Evolutionary conservation across 768 basidiomycete species (phyloP), one percentile per base, ranked within the genome.

Genomic region (Pleurotus cornucopiae): DNA sequence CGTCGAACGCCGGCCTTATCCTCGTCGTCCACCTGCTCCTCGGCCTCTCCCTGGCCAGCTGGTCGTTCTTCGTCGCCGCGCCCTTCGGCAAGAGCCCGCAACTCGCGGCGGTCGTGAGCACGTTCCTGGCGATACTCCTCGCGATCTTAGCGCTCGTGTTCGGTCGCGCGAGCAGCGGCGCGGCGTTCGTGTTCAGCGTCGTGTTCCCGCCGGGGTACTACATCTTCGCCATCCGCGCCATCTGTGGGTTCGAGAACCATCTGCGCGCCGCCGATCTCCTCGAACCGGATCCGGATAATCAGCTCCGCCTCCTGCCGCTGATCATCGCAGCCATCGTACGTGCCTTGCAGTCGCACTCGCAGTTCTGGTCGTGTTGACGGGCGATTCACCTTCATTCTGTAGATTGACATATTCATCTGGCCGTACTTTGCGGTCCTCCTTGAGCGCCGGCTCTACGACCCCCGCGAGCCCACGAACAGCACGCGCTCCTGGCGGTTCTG

Each of bases 131-230:
- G 9, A 80, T 91, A 52, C 59, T 88, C 3, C 78, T 89, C 45
- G 85, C 86, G 2, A 82, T 91, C 55, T 60, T 89, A 6, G 89
- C 84, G 0, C 68, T 87, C 20, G 78, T 86, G 0, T 72, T 85
- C 53, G 67, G 70, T 37, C 46, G 46, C 20, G 75, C 76, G 1
- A 62, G 68, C 1, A 77, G 75, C 1, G 78, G 67, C 2, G 72
- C 70, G 1, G 81, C 85, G 16, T 79, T 84, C 59, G 68, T 90
- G 21, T 86, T 88, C 63, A 80, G 86, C 1, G 64, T 91, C 46
- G 62, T 91, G 20, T 90, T 91, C 63, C 90, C 90, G 0, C 88
- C 90, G 1, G 79, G 81, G 9, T 91, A 84, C 67, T 91, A 88
- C 61, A 76, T 89, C 18, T 91, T 90, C 62, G 82, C 82, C 5